A percentile compares a stretch with the other conserved stretches of the same genome.
phyloP scores from a whole-genome alignment of 768 basidiomycete genomes.

The Hypholoma sublateritium region DNA sequence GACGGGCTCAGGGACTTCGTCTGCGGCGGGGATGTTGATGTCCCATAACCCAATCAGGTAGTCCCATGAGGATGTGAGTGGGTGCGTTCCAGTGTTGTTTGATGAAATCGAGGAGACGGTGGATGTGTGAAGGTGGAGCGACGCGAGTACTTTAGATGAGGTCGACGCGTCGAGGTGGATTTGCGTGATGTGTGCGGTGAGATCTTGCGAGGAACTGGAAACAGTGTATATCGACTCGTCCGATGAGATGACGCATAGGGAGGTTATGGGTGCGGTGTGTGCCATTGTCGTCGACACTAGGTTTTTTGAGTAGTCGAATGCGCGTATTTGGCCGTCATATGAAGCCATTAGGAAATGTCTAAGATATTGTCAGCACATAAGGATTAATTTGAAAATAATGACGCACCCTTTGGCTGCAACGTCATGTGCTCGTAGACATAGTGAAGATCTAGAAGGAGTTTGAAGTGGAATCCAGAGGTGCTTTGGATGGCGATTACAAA shows the following conservation, averaged over 20 bases:
- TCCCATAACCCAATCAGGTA: conserved; percentile 82
- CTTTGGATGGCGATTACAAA: neutral
- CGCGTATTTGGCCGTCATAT: conserved; percentile 76
- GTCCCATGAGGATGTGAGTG: conserved; percentile 90
- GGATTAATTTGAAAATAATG: neutral
- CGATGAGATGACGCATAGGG: conserved; percentile 53
- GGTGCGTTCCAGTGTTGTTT: conserved; percentile 51
- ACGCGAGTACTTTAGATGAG: conserved; percentile 51
- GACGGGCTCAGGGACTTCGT: conserved; percentile 58
- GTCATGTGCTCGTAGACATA: conserved; percentile 1
- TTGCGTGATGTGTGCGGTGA: conserved; percentile 61
- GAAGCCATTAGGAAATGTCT: conserved; percentile 78
- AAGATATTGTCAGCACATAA: neutral
- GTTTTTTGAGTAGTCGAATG: conserved; percentile 71
- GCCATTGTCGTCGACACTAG: conserved; percentile 45
- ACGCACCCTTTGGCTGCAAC: conserved; percentile 53
- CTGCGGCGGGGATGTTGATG: conserved; percentile 53
- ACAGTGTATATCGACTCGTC: conserved; percentile 38
- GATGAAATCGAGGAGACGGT: conserved; percentile 73
- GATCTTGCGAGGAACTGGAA: conserved; percentile 78
- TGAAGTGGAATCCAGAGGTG: neutral
- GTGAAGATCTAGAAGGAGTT: neutral
- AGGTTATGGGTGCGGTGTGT: conserved; percentile 70
- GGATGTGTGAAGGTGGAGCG: conserved; percentile 80
- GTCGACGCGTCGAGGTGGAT: conserved; percentile 27